These are phyloP conservation scores for Ophiosphaerella herpotricha DNA, from an alignment of 2,329 filamentous ascomycete species.

Conservation along the genomic window DNA sequence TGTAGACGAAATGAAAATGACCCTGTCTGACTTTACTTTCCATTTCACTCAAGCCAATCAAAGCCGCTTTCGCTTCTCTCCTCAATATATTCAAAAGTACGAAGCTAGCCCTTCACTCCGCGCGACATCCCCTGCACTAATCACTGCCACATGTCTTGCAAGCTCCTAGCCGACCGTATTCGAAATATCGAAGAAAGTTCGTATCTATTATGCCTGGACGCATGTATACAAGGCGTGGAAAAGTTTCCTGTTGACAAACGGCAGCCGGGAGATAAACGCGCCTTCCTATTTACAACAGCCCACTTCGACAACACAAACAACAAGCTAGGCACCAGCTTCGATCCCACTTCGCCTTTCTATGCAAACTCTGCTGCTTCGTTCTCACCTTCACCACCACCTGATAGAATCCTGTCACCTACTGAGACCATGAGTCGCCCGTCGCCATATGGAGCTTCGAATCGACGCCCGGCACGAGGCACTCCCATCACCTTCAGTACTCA, in stretches of 20 bases:
- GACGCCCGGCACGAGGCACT: background rate
- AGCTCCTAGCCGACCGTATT: background rate
- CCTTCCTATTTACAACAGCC: conserved; percentile 4
- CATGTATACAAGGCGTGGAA: conserved; percentile 23
- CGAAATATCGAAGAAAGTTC: conserved; percentile 16
- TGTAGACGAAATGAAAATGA: no score
- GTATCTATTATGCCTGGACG: conserved; percentile 16
- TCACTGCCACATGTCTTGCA: conserved; percentile 13
- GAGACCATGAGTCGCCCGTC: conserved; percentile 18
- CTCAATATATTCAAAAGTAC: no score
- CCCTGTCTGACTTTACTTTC: no score
- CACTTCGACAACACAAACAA: conserved; percentile 3
- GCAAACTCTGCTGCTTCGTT: background rate
- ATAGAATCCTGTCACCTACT: background rate
- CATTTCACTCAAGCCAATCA: no score
- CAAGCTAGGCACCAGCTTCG: background rate
- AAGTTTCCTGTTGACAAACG: conserved; percentile 14
- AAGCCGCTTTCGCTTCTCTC: no score
- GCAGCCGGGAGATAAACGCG: conserved; percentile 5
- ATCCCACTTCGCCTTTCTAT: background rate
- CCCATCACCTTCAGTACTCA: background rate
- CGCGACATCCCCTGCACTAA: background rate
- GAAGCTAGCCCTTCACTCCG: background rate
- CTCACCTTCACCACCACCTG: conserved; percentile 4
- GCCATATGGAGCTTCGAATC: conserved; percentile 5